Evolutionary conservation across 2,329 filamentous ascomycete genomes (phyloP), one percentile per base, ranked within the genome.

Genomic region (Fusarium fracticaudum): DNA sequence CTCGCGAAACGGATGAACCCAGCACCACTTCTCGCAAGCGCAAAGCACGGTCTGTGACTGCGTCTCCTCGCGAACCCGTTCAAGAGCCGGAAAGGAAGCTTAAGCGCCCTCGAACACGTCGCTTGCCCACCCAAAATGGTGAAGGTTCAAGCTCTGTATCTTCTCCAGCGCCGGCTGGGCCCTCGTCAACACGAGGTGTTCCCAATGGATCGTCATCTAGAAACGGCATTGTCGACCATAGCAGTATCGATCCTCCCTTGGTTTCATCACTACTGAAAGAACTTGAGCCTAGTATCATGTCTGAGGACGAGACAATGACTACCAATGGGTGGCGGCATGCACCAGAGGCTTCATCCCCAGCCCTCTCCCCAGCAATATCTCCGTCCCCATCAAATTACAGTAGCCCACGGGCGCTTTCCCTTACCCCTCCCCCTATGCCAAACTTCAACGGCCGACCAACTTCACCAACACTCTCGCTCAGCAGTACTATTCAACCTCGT

Each of bases 211-310:
- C 74, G 22, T 68, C 79, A 29, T 59, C 71, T 31, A 78, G 75
- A 58, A 79, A 77, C 57, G 77, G 76, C 40, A 51, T 60, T 24
- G 38, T 71, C 24, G 72, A 72, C 22, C 74, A 70, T 73, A 57
- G 73, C 65, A 74, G 85, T 44, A 87, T 86, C 35, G 89, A 88
- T 13, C 93, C 94, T 13, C 95, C 94, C 11, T 96, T 98, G 79
- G 87, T 98, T 13, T 94, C 94, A 31, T 96, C 94, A 2, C 86
- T 98, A 12, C 85, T 98, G 57, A 94, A 93, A 80, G 96, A 98
- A 81, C 94, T 98, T 3, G 95, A 97, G 71, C 89, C 88, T 82
- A 88, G 87, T 81, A 82, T 88, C 63, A 83, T 85, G 6, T 88
- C 88, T 0, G 90, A 92, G 62, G 90, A 91, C 58, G 89, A 91